Conservation (phyloP, 2,329 filamentous ascomycete genomes). For the Stachybotrys elegans region DNA sequence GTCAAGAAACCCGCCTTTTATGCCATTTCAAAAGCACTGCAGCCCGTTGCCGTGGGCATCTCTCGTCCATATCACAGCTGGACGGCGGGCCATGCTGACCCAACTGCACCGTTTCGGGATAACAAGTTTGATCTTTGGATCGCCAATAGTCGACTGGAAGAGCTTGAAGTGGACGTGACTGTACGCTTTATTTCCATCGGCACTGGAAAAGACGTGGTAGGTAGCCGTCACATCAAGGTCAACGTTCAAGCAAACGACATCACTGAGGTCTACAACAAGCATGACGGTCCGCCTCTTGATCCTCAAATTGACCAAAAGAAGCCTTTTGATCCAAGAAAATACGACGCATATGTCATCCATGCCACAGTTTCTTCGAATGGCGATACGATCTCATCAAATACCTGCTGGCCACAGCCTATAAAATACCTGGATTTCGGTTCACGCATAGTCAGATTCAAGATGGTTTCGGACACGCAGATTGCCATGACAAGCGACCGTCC, state of each 20-base stretch:
- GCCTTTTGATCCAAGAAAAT: not conserved
- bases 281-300: not conserved
- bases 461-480: constrained; percentile 17
- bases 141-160: constrained; percentile 19
- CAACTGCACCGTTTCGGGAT: not conserved
- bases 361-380: constrained; percentile 11
- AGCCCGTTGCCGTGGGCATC: not conserved
- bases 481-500: constrained; percentile 33
- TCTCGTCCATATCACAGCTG: not conserved
- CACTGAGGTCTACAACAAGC: not conserved
- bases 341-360: not conserved
- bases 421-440: constrained; percentile 48
- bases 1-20: constrained; percentile 55
- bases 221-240: constrained; percentile 16
- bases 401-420: constrained; percentile 52
- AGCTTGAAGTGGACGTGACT: constrained; percentile 15
- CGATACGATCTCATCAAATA: constrained; percentile 35
- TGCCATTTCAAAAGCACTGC: constrained; percentile 41
- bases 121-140: constrained; percentile 31
- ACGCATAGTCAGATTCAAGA: constrained; percentile 25
- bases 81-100: constrained; percentile 2
- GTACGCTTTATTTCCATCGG: constrained; percentile 32
- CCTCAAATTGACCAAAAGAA: not conserved
- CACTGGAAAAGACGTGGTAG: constrained; percentile 24
- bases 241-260: not conserved